Conservation (phyloP, 768 basidiomycete species). For the Auricularia cornea region DNA sequence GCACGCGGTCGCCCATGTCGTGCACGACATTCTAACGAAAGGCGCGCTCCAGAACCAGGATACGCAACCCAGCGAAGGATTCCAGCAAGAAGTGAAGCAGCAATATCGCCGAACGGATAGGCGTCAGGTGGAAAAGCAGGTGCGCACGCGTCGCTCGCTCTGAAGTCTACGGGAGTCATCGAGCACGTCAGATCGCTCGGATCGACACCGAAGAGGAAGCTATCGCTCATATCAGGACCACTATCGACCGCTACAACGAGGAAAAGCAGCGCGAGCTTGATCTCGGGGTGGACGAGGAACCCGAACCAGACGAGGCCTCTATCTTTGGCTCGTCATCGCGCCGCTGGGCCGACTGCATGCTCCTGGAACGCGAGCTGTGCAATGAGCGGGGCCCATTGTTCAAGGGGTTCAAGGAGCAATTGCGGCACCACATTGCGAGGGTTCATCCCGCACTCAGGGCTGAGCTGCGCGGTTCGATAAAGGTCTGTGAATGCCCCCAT, state of each 20-base stretch:
- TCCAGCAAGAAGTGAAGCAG: constrained; percentile 23
- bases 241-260: constrained; percentile 10
- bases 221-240: constrained; percentile 20
- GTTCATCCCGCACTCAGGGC: too few species aligned
- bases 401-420: background rate
- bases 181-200: too few species aligned
- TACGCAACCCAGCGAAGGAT: constrained; percentile 23
- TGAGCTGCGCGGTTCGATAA: too few species aligned
- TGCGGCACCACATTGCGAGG: too few species aligned
- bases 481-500: too few species aligned
- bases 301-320: background rate
- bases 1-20: constrained; percentile 18
- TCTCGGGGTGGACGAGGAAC: too few species aligned
- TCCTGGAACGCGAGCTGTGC: background rate
- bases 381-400: background rate
- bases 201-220: background rate
- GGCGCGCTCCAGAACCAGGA: constrained; percentile 22
- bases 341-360: background rate
- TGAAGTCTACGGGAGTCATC: too few species aligned
- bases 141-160: too few species aligned
- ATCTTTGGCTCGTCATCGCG: constrained; percentile 3
- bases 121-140: constrained; percentile 23
- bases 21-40: constrained; percentile 18
- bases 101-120: constrained; percentile 23
- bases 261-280: too few species aligned